Evolutionary conservation across 2,329 filamentous ascomycete species (phyloP).

Genomic region (Penicillium psychrosexuale): DNA sequence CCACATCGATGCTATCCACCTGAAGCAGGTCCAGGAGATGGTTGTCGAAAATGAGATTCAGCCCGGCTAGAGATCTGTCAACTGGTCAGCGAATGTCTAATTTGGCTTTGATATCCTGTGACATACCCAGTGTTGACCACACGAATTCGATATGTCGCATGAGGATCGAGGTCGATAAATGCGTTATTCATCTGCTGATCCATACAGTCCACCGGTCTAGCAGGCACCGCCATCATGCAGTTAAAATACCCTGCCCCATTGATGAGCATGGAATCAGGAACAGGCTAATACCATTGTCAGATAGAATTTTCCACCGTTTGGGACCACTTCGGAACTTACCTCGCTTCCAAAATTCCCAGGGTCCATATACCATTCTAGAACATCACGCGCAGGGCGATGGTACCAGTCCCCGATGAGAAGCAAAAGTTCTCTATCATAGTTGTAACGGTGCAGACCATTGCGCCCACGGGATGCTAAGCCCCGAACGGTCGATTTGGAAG

Average conservation of each 20-base stretch:
- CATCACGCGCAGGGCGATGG: slow-evolving; percentile 41
- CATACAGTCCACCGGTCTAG: slow-evolving; percentile 46
- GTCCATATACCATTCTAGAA: slow-evolving; percentile 46
- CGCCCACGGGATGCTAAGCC: slow-evolving; percentile 10
- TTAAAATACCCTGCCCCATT: slow-evolving; percentile 48
- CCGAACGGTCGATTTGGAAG: slow-evolving; percentile 19
- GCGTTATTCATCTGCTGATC: slow-evolving; percentile 24
- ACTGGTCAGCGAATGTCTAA: slow-evolving; percentile 3
- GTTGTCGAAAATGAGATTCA: slow-evolving; percentile 35
- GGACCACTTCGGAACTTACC: slow-evolving; percentile 20
- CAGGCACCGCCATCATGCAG: slow-evolving; percentile 47
- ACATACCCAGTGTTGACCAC: slow-evolving; percentile 46
- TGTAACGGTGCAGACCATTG: slow-evolving; percentile 12
- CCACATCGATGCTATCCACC: slow-evolving; percentile 41
- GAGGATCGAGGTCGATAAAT: slow-evolving; percentile 24
- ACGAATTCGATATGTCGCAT: slow-evolving; percentile 36
- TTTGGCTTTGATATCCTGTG: background rate
- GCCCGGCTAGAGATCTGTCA: slow-evolving; percentile 39
- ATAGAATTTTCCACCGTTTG: background rate
- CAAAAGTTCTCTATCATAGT: slow-evolving; percentile 43
- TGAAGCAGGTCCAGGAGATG: slow-evolving; percentile 36
- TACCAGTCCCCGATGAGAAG: slow-evolving; percentile 53
- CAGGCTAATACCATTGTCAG: slow-evolving; percentile 35
- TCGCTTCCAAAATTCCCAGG: slow-evolving; percentile 46
- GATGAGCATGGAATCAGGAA: slow-evolving; percentile 49